Percentiles rank a stretch among this genome's conserved stretches.
phyloP scores from a whole-genome alignment of 352 stramenopile species.

The Globisporangium okanoganense region DNA sequence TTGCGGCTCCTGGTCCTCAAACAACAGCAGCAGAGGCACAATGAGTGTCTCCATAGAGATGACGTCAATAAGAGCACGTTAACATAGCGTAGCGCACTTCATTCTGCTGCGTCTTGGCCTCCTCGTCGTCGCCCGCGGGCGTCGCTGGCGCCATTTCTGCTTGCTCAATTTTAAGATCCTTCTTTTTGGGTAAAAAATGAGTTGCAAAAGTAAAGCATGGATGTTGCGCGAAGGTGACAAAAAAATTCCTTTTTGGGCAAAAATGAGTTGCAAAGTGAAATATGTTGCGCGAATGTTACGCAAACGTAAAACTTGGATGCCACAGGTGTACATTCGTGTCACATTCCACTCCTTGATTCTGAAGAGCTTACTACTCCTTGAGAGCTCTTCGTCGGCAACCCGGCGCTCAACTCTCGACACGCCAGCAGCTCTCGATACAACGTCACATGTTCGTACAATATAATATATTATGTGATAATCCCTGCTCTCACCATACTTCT shows the following conservation, averaged over 20 bases:
- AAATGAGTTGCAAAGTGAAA: slow-evolving; percentile 6
- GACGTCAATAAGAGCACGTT: neutral
- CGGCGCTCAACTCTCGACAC: no score
- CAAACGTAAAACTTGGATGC: neutral
- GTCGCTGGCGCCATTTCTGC: slow-evolving; percentile 9
- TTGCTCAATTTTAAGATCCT: slow-evolving; percentile 3
- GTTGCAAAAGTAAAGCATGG: slow-evolving; percentile 1
- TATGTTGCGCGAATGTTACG: slow-evolving; percentile 9
- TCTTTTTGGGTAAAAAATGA: neutral
- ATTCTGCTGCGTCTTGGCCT: slow-evolving; percentile 4
- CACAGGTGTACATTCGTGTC: neutral
- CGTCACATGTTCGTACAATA: no score
- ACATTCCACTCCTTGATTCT: neutral
- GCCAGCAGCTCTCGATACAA: neutral
- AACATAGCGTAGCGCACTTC: neutral
- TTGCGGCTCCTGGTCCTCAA: slow-evolving; percentile 9
- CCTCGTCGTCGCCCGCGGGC: slow-evolving; percentile 9
- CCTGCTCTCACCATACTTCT: neutral
- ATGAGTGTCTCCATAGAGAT: neutral
- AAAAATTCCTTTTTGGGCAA: slow-evolving; percentile 2
- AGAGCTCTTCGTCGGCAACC: no score
- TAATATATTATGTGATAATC: neutral
- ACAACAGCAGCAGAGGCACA: neutral
- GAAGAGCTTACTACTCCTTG: no score
- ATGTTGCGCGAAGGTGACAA: slow-evolving; percentile 3